These are phyloP conservation scores for Schizochytrium sp. DNA, from an alignment of 108 stramenopile species.

Conservation along the genomic window DNA sequence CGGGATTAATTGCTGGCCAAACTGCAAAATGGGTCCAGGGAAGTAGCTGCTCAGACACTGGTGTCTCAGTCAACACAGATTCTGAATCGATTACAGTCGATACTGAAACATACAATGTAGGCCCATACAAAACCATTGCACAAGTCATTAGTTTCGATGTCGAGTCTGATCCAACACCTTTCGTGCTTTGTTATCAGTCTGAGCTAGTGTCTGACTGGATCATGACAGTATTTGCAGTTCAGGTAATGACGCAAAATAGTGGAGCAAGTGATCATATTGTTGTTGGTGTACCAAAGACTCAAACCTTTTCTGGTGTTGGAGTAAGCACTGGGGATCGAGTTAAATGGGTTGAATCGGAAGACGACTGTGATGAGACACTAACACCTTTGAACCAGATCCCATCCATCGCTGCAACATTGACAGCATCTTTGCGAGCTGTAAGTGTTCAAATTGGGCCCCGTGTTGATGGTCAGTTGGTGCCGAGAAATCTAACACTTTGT, in stretches of 20 bases:
- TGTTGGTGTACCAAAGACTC: conserved; percentile 17
- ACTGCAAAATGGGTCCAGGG: conserved; percentile 21
- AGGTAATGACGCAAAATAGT: neutral
- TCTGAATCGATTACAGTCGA: neutral
- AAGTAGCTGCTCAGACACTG: neutral
- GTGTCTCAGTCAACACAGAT: neutral
- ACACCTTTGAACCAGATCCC: neutral
- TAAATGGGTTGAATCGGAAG: neutral
- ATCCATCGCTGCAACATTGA: neutral
- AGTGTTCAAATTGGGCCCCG: conserved; percentile 11
- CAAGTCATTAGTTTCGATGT: neutral
- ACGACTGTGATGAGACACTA: neutral
- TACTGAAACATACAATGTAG: neutral
- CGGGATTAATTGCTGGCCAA: neutral
- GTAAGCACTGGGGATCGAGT: neutral
- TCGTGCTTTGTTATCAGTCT: neutral
- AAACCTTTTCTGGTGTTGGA: conserved; percentile 16
- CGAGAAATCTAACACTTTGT: neutral
- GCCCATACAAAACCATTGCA: neutral
- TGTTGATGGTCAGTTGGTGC: neutral
- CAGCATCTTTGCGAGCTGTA: neutral
- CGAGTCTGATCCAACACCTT: conserved; percentile 17
- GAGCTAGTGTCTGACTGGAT: neutral
- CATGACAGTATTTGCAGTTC: conserved; percentile 4
- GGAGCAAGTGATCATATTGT: neutral